phyloP scores from a whole-genome alignment of 805 yeast genomes.

The Saccharomycopsis vini region DNA sequence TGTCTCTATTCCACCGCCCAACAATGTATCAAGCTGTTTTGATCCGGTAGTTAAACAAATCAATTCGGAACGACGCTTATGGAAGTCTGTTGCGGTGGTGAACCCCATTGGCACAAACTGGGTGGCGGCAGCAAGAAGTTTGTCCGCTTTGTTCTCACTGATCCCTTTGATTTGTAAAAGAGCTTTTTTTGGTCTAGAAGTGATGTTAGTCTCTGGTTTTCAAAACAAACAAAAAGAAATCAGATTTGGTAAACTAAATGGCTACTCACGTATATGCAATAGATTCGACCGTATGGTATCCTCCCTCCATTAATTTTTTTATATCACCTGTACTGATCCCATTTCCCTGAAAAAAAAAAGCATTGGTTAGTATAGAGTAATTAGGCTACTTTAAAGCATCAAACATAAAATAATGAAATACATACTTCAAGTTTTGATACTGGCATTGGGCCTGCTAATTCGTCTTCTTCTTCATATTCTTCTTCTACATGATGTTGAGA shows the following conservation, averaged over 20 bases:
- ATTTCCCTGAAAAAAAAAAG: slow-evolving; percentile 47
- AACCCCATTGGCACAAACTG: slow-evolving; percentile 91
- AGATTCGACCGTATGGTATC: slow-evolving; percentile 83
- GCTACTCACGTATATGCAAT: slow-evolving; percentile 66
- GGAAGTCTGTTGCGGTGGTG: slow-evolving; percentile 94
- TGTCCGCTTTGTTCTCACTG: slow-evolving; percentile 91
- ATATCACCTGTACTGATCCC: slow-evolving; percentile 79
- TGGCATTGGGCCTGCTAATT: slow-evolving; percentile 48
- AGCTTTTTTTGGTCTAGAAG: slow-evolving; percentile 57
- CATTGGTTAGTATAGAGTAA: neutral
- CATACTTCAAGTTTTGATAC: slow-evolving; percentile 37
- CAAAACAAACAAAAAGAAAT: neutral
- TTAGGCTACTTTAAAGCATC: neutral
- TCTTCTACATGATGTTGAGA: slow-evolving; percentile 1
- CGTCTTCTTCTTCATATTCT: slow-evolving; percentile 40
- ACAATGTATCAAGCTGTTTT: slow-evolving; percentile 79
- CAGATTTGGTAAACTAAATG: no score
- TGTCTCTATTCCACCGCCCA: slow-evolving; percentile 96
- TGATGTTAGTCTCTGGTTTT: neutral
- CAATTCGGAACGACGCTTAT: slow-evolving; percentile 78
- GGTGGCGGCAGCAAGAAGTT: slow-evolving; percentile 71
- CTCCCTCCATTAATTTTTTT: slow-evolving; percentile 71
- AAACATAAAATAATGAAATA: slow-evolving; percentile 9
- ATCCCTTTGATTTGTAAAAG: slow-evolving; percentile 79
- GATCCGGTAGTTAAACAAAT: slow-evolving; percentile 95